phyloP scores from a whole-genome alignment of 345 rosid genomes.

The Citrus trifoliata region DNA sequence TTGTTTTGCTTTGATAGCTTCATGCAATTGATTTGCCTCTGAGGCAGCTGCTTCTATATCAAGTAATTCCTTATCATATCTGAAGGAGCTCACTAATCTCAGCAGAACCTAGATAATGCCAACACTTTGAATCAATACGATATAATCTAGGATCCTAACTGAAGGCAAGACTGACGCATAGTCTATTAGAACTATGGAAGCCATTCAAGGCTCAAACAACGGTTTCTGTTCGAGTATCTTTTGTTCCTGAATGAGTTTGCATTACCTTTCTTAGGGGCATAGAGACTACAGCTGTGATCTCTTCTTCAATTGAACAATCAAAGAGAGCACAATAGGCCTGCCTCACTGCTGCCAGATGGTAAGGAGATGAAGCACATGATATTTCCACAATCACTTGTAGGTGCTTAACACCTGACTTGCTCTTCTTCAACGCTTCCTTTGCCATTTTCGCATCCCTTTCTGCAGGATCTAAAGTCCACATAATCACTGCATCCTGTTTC shows the following conservation, averaged over 20 bases:
- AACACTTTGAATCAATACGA: background rate
- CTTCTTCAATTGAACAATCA: conserved; percentile 73
- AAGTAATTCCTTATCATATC: conserved; percentile 66
- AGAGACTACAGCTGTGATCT: conserved; percentile 43
- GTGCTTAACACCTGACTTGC: conserved; percentile 38
- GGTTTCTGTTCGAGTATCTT: background rate
- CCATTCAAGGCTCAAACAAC: background rate
- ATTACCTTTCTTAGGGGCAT: conserved; percentile 66
- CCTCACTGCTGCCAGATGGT: conserved; percentile 72
- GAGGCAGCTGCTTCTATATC: conserved; percentile 48
- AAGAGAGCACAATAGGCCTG: conserved; percentile 67
- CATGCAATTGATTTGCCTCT: conserved; percentile 61
- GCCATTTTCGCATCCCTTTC: conserved; percentile 85
- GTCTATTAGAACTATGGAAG: background rate
- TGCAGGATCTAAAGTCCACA: conserved; percentile 72
- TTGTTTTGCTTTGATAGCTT: conserved; percentile 54
- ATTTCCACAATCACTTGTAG: conserved; percentile 69
- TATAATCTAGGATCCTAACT: background rate
- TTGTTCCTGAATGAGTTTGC: background rate
- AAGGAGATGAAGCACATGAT: conserved; percentile 69
- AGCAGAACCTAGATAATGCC: conserved; percentile 50
- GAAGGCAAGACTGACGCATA: background rate
- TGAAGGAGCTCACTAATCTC: conserved; percentile 66
- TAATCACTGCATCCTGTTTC: conserved; percentile 65
- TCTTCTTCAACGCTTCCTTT: conserved; percentile 47